Evolutionary conservation across 129 eudicot species (phyloP), one percentile per base, ranked within the genome.

Genomic region (Flaveria bidentis): DNA sequence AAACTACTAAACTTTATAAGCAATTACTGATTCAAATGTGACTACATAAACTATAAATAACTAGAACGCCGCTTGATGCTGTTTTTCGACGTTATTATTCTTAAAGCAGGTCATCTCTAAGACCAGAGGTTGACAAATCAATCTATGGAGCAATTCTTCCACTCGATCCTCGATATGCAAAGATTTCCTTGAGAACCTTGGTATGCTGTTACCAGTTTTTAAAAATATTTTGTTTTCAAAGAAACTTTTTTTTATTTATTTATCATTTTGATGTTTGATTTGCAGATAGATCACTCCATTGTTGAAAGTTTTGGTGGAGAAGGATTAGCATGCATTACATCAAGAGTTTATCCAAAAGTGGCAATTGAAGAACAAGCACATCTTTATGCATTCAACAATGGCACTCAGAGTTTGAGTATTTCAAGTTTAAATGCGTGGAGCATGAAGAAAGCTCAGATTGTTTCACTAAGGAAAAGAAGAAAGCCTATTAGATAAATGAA

Each of bases 271-370:
- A 28, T 69, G n/a, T 55, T 25, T 17, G 30, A 65, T 18, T 67
- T 78, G 78, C 80, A 87, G 89, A 77, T 87, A 20, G 92, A 87
- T 22, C 89, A 82, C 57, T 87, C 92, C 8, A 83, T 87, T 18
- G 67, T 87, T 1, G 92, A 85, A 83, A 87, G 84, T 53, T 87
- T 87, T 85, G 92, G 89, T 46, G 87, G 85, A 62, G 80, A 52
- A 66, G 92, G 89, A 25, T 74, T 73, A 58, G 71, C 73, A 55
- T 87, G 92, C 80, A 87, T 85, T 22, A 85, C 87, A 1, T 78
- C 89, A 50, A 85, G 92, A 79, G 82, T 87, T 50, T 87, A 87
- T 75, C 92, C 89, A 6, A 78, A 79, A 64, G 7, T 82, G 28
- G 85, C 89, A 14, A 50, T 83, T 62, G 74, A 77, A 18, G 53